phyloP scores from a whole-genome alignment of 2,329 filamentous ascomycete species.

The Ramularia endophylla region DNA sequence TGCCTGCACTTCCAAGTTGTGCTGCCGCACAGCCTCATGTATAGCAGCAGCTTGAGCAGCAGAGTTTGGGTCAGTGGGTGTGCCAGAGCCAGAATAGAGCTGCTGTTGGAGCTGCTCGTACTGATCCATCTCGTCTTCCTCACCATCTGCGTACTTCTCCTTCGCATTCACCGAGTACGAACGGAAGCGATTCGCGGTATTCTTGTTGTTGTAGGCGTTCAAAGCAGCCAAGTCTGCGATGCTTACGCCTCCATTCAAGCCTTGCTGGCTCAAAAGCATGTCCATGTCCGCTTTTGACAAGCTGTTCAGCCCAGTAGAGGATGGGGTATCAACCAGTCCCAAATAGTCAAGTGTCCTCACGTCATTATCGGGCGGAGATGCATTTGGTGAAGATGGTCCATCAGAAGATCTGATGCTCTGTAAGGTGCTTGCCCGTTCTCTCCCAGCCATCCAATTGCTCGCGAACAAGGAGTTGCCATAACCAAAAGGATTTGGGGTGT shows the following conservation, averaged over 20 bases:
- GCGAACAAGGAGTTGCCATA: conserved; percentile 88
- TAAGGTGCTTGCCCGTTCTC: conserved; percentile 80
- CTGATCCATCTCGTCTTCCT: conserved; percentile 48
- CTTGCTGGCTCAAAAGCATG: conserved; percentile 46
- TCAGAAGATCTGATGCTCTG: conserved; percentile 86
- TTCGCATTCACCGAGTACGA: conserved; percentile 99
- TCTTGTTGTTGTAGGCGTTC: conserved; percentile 68
- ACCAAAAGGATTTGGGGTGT: neutral
- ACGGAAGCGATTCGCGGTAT: conserved; percentile 73
- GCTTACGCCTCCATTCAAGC: conserved; percentile 44
- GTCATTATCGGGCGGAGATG: conserved; percentile 78
- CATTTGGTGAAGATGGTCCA: conserved; percentile 77
- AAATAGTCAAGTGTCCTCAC: conserved; percentile 94
- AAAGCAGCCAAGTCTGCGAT: conserved; percentile 70
- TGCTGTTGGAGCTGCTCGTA: conserved; percentile 52
- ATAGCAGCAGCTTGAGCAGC: conserved; percentile 54
- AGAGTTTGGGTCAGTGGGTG: conserved; percentile 53
- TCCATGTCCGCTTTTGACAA: conserved; percentile 57
- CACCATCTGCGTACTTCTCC: conserved; percentile 90
- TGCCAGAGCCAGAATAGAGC: conserved; percentile 54
- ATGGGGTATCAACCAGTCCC: conserved; percentile 87
- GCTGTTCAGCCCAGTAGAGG: conserved; percentile 63
- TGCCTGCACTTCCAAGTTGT: conserved; percentile 89
- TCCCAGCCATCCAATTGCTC: conserved; percentile 73
- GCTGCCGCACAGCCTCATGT: conserved; percentile 72